Percentiles rank a stretch among this genome's conserved stretches.
phyloP scores from a whole-genome alignment of 192 early-diverging fungal species.

The Backusella mclennaniae region DNA sequence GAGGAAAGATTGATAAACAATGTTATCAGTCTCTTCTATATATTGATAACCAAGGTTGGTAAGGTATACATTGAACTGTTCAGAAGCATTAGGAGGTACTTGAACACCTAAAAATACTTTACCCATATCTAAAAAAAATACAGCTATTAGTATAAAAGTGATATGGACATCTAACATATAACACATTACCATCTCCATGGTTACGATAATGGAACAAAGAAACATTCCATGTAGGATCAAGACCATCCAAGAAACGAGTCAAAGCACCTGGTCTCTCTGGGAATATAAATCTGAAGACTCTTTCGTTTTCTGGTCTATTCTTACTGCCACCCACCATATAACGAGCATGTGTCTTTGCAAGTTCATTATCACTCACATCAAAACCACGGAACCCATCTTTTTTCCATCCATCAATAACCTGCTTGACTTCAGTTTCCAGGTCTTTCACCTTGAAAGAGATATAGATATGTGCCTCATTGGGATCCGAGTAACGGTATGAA shows the following conservation, averaged over 20 bases:
- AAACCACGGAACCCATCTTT: conserved; percentile 65
- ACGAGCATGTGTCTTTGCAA: conserved; percentile 95
- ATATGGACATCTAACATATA: conserved; percentile 59
- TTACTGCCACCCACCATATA: conserved; percentile 88
- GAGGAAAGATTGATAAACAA: conserved; percentile 85
- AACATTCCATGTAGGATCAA: conserved; percentile 72
- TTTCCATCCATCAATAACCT: conserved; percentile 63
- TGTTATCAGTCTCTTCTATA: conserved; percentile 92
- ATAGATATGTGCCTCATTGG: conserved; percentile 81
- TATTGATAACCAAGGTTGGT: conserved; percentile 80
- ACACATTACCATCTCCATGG: conserved; percentile 72
- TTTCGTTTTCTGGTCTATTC: conserved; percentile 77
- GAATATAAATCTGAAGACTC: conserved; percentile 92
- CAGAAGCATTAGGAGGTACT: conserved; percentile 65
- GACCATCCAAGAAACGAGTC: conserved; percentile 75
- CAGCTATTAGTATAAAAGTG: conserved; percentile 75
- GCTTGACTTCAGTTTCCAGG: conserved; percentile 62
- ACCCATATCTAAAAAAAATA: conserved; percentile 69
- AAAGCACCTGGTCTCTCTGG: conserved; percentile 94
- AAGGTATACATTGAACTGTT: conserved; percentile 75
- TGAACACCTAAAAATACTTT: conserved; percentile 94
- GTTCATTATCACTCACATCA: conserved; percentile 90
- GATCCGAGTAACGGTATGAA: conserved; percentile 78
- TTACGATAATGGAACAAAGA: conserved; percentile 97
- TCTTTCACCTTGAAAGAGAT: conserved; percentile 84